Evolutionary conservation across 306 rosid species (phyloP).

Genomic region (Boehmeria nivea): DNA sequence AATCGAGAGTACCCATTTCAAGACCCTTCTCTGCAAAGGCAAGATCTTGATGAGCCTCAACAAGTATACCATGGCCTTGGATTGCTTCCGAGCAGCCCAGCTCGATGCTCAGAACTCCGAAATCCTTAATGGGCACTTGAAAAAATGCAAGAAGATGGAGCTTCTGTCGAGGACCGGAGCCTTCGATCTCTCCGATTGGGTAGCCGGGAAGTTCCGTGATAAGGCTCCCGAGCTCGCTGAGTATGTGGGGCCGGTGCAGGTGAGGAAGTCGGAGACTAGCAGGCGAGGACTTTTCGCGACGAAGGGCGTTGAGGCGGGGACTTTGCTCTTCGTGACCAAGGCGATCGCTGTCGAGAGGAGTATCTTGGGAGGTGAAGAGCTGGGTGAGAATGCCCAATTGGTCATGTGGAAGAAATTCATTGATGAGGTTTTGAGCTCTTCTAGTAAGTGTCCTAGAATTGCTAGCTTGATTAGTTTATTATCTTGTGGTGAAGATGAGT

Average conservation of each 20-base stretch:
- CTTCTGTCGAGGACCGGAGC: slow-evolving; percentile 57
- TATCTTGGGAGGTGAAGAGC: slow-evolving; percentile 49
- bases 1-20: slow-evolving; percentile 59
- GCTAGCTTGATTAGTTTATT: slow-evolving; percentile 40
- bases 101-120: slow-evolving; percentile 44
- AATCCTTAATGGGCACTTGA: slow-evolving; percentile 46
- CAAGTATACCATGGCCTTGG: slow-evolving; percentile 53
- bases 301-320: slow-evolving; percentile 70
- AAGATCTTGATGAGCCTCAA: slow-evolving; percentile 62
- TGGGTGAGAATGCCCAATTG: slow-evolving; percentile 65
- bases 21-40: slow-evolving; percentile 79
- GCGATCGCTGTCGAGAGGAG: slow-evolving; percentile 77
- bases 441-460: slow-evolving; percentile 37
- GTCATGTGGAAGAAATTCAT: slow-evolving; percentile 87
- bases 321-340: slow-evolving; percentile 50
- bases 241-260: slow-evolving; percentile 56
- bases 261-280: slow-evolving; percentile 55
- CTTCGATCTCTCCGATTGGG: slow-evolving; percentile 82
- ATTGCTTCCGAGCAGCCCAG: slow-evolving; percentile 51
- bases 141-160: slow-evolving; percentile 69
- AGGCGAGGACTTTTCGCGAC: slow-evolving; percentile 70
- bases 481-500: slow-evolving; percentile 71
- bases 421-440: slow-evolving; percentile 41
- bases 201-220: slow-evolving; percentile 43
- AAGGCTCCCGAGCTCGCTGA: slow-evolving; percentile 74